A percentile compares a stretch with the other conserved stretches of the same genome.
Evolutionary conservation across 2,329 filamentous ascomycete genomes (phyloP).

Genomic region (Chrysosphaeria jannelii): DNA sequence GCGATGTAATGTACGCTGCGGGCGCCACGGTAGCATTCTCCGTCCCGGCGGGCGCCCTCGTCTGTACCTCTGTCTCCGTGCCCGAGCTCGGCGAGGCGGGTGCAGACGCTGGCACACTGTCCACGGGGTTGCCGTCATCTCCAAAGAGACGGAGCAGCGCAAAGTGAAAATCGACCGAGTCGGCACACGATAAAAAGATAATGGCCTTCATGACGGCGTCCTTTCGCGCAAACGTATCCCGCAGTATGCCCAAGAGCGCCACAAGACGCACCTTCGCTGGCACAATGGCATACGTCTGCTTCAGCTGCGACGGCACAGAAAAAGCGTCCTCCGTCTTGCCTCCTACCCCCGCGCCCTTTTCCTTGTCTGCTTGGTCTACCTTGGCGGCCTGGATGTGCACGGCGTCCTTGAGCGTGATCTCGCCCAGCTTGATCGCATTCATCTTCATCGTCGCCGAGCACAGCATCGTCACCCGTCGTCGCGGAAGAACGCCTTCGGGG

Average conservation of each 20-base stretch:
- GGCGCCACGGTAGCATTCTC: slow-evolving; percentile 25
- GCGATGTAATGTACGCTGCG: slow-evolving; percentile 41
- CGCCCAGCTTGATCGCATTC: slow-evolving; percentile 76
- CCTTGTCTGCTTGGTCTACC: not conserved
- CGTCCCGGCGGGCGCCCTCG: too few relatives aligned
- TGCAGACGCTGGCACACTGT: not conserved
- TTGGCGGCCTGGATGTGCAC: slow-evolving; percentile 35
- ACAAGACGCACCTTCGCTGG: slow-evolving; percentile 78
- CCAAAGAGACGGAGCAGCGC: slow-evolving; percentile 32
- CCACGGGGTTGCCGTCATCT: slow-evolving; percentile 1
- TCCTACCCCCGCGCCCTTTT: slow-evolving; percentile 6
- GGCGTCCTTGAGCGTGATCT: slow-evolving; percentile 84
- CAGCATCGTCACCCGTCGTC: slow-evolving; percentile 55
- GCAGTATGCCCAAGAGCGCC: slow-evolving; percentile 56
- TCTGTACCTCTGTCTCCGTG: too few relatives aligned
- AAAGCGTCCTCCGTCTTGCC: slow-evolving; percentile 21
- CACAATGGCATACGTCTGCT: slow-evolving; percentile 68
- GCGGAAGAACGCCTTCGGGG: slow-evolving; percentile 30
- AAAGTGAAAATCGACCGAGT: slow-evolving; percentile 92
- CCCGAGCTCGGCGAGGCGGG: not conserved
- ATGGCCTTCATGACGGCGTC: slow-evolving; percentile 92
- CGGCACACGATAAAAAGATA: slow-evolving; percentile 85
- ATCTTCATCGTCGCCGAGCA: slow-evolving; percentile 97
- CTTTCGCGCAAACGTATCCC: slow-evolving; percentile 61
- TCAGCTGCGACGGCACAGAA: slow-evolving; percentile 69